Conservation (phyloP, 352 stramenopile species). For the Lagenidium sp. region DNA sequence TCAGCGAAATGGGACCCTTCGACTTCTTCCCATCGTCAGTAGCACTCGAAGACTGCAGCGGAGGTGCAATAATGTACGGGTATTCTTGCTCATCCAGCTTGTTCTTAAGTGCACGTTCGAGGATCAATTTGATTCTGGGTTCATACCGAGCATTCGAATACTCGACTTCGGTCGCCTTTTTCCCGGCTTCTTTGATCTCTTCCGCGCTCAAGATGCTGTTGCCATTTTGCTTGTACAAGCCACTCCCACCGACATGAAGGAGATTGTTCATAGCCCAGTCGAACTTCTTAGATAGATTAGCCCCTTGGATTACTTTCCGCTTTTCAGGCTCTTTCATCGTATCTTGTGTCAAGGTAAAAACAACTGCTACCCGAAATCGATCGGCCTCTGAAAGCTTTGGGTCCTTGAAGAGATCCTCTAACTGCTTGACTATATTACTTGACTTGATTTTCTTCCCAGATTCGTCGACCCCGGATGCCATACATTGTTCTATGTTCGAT, state of each 20-base stretch:
- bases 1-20: conserved; percentile 43
- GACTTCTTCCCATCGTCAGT: conserved; percentile 43
- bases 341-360: conserved; percentile 92
- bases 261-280: conserved; percentile 62
- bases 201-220: conserved; percentile 43
- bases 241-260: conserved; percentile 32
- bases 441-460: conserved; percentile 89
- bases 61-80: conserved; percentile 75
- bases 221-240: conserved; percentile 59
- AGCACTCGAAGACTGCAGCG: conserved; percentile 19
- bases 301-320: conserved; percentile 76
- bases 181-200: conserved; percentile 55
- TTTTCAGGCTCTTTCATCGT: conserved; percentile 82
- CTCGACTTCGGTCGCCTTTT: conserved; percentile 50
- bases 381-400: conserved; percentile 72
- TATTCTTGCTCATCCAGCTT: conserved; percentile 62
- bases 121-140: conserved; percentile 52
- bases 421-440: conserved; percentile 67
- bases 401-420: conserved; percentile 84
- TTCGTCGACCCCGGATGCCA: conserved; percentile 92
- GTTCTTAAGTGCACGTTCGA: conserved; percentile 52
- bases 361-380: conserved; percentile 85
- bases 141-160: conserved; percentile 79
- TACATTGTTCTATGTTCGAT: conserved; percentile 92
- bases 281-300: conserved; percentile 67